Percentiles rank a stretch among this genome's conserved stretches.
phyloP scores from a whole-genome alignment of 2,329 filamentous ascomycete genomes.

The Lasiodiplodia citricola region DNA sequence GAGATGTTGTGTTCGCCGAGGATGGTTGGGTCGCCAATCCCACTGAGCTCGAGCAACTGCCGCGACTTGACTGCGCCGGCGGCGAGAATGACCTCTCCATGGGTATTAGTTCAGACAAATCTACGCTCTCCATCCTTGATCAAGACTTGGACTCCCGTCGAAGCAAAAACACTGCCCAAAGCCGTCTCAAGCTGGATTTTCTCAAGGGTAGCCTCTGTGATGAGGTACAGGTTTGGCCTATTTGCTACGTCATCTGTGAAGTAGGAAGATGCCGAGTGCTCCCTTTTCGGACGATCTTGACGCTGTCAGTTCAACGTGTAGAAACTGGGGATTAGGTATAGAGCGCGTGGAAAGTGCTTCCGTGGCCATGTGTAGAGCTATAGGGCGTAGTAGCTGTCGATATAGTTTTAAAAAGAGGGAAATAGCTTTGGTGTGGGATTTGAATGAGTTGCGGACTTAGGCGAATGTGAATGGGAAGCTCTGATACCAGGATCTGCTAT shows the following conservation, averaged over 20 bases:
- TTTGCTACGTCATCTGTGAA: conserved; percentile 13
- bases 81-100: conserved; percentile 30
- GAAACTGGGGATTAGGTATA: too few relatives aligned
- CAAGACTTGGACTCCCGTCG: conserved; percentile 12
- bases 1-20: conserved; percentile 34
- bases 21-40: conserved; percentile 35
- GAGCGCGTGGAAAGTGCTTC: too few relatives aligned
- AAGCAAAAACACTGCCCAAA: conserved; percentile 2
- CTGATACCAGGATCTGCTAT: too few relatives aligned
- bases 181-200: conserved; percentile 27
- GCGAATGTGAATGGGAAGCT: too few relatives aligned
- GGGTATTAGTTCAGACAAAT: conserved; percentile 32
- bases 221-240: conserved; percentile 25
- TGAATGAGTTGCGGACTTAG: too few relatives aligned
- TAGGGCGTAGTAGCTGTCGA: too few relatives aligned
- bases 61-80: conserved; percentile 30
- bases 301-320: too few relatives aligned
- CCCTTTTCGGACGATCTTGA: not conserved
- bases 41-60: conserved; percentile 30
- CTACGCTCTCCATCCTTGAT: conserved; percentile 15
- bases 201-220: conserved; percentile 17
- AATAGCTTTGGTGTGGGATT: too few relatives aligned
- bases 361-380: too few relatives aligned
- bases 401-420: too few relatives aligned
- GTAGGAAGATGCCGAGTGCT: conserved; percentile 29